These are phyloP conservation scores for Micractinium conductrix DNA, from an alignment of 139 green algal genomes.

Conservation along the genomic window DNA sequence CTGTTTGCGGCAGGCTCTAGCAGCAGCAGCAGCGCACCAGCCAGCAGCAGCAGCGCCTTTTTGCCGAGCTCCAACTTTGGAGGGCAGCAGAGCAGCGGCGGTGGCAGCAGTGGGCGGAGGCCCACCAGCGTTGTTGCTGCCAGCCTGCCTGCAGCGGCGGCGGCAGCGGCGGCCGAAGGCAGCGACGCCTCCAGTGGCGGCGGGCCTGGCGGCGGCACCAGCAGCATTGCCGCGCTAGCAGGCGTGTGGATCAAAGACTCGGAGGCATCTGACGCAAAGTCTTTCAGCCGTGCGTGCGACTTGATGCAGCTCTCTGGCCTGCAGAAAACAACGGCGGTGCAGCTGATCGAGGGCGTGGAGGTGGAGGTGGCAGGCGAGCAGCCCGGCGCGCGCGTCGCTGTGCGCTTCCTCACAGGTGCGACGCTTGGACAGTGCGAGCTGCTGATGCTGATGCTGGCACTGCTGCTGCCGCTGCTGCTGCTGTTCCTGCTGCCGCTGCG, in stretches of 20 bases:
- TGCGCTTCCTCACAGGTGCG: slow-evolving; percentile 48
- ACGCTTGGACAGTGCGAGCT: not conserved
- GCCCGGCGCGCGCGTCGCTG: too few species aligned
- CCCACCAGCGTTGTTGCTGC: too few species aligned
- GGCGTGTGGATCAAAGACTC: slow-evolving; percentile 38
- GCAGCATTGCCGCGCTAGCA: not conserved
- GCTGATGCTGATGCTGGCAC: too few species aligned
- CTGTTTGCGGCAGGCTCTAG: too few species aligned
- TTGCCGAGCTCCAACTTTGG: too few species aligned
- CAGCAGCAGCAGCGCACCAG: not conserved
- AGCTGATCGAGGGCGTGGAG: slow-evolving; percentile 56
- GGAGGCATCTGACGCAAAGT: slow-evolving; percentile 27
- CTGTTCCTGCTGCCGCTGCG: too few species aligned
- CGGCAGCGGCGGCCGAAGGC: not conserved
- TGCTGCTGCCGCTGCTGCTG: too few species aligned
- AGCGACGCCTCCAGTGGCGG: too few species aligned
- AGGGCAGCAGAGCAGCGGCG: too few species aligned
- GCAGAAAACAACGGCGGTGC: slow-evolving; percentile 47
- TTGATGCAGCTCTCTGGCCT: slow-evolving; percentile 39
- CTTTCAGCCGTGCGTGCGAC: slow-evolving; percentile 34
- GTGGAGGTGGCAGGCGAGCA: slow-evolving; percentile 8
- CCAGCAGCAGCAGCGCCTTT: slow-evolving; percentile 15
- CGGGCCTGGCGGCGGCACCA: not conserved
- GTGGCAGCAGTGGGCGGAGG: too few species aligned
- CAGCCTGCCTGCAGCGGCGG: not conserved